Percentiles rank a stretch among this genome's conserved stretches.
Evolutionary conservation across 129 eudicot genomes (phyloP).

Genomic region (Helianthus tuberosus): DNA sequence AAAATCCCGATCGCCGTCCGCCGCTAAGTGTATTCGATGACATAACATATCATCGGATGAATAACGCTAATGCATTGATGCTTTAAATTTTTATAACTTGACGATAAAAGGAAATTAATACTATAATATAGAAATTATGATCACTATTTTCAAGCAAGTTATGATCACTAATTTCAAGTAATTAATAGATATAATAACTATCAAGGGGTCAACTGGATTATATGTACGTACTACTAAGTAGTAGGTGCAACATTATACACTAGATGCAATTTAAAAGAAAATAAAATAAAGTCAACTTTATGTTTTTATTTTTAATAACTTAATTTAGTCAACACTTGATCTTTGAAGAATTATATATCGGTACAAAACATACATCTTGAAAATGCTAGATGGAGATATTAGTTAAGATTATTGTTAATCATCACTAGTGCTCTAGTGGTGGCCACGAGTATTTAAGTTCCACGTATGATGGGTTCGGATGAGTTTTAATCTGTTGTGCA

Average conservation of each 20-base stretch:
- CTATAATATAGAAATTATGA: neutral
- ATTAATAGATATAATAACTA: neutral
- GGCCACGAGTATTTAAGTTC: no score
- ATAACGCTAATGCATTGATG: neutral
- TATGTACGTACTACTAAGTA: neutral
- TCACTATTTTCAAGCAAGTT: neutral
- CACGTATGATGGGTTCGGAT: no score
- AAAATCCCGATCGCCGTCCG: no score
- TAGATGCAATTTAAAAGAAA: neutral
- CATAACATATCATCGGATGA: no score
- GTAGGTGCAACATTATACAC: constrained; percentile 20
- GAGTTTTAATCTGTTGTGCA: no score
- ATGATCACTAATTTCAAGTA: neutral
- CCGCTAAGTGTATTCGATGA: no score
- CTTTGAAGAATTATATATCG: neutral
- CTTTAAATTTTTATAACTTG: neutral
- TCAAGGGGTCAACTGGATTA: neutral
- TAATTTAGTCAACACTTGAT: constrained; percentile 4
- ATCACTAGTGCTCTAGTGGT: no score
- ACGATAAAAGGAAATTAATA: neutral
- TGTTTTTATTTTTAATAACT: neutral
- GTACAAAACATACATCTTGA: no score
- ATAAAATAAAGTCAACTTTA: constrained; percentile 18
- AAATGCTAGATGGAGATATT: no score
- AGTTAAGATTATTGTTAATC: no score